Base-by-base conservation (phyloP, 495 filamentous ascomycete species). In the Letharia columbiana region DNA sequence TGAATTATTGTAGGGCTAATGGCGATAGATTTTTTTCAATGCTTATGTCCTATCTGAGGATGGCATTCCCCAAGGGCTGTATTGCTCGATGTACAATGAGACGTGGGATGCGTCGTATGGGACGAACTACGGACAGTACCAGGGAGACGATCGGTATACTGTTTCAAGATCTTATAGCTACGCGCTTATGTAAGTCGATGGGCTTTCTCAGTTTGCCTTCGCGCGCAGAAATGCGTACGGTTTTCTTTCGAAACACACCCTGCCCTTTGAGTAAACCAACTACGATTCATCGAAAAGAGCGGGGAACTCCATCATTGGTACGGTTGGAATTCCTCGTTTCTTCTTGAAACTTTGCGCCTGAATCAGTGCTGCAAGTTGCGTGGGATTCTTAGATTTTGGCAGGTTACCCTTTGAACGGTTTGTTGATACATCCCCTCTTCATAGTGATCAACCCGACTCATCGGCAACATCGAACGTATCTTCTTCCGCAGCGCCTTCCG, bases 1-100 rank as follows among this genome's bases (percentile, higher is more conserved):
- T 47, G 44, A 47, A 47, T 4, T 47, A 3, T 20, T 3, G 4
- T 20, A 3, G 20, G 44, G 15, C 44, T 47, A 20, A 47, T 10
- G 18, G 44, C 18, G 4, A 47, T 20, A 41, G 78, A 75, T 61
- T 57, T 82, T 82, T 76, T 80, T 81, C 73, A 77, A 79, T 56
- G 70, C 75, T 8, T 82, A 79, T 61, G 67, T 81, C 23, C 61
- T 78, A 3, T 71, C 72, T 57, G 79, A 74, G 66, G 78, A 82
- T 67, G 70, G 73, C 47, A 67, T 64, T 47, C 68, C 69, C 10
- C 71, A 71, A 62, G 71, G 71, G 7, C 66, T 65, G 17, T 71
- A 71, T 47, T 71, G 71, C 49, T 66, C 67, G 33, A 63, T 74
- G 54, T 70, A 72, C 58, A 73, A 66, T 18, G 31, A 65, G 49